Base-by-base conservation (phyloP, 75 land plant species). In the Picea glauca region DNA sequence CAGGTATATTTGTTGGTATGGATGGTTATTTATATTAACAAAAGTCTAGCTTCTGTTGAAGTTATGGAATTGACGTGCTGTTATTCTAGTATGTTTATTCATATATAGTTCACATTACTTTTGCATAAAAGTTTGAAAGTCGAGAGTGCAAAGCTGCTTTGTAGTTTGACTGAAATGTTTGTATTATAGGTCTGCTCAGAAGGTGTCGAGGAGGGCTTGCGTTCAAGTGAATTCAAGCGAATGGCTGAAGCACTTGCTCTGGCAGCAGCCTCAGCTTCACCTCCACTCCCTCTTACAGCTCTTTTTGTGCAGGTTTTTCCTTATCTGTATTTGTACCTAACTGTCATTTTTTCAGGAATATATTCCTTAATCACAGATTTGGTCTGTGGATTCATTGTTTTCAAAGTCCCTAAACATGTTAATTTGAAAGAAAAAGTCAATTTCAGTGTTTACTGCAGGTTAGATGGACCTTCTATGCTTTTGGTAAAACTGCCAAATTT, bases 291-390 rank as follows among this genome's bases (percentile, higher is more conserved):
- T 43, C 83, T 98, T 3, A 91, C 94, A 58, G 82, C 91, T 54
- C 80, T 98, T 74, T 84, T 95, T 30, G 84, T 98, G 60, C 99
- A 98, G 93, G 99, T 93, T 46, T 46, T 46, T 46, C 54, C 54
- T 46, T 46, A 7, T 46, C 54, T 46, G 54, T 46, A 7, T 46
- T 46, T 46, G 0, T 7, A 46, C 7, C 9, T 7, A 46, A 46
- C 54, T 46, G 54, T 7, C 54, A 46, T 46, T 46, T 46, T 46
- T 46, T 46, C 54, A 46, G 8, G 54, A 46, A 7, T 0, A 46
- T 46, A 46, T 46, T 46, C 54, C 54, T 46, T 46, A 7, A 46
- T 46, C 54, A 46, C 54, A 46, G 54, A 6, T 46, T 46, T 46
- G 54, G 54, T 8, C 54, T 46, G 8, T 46, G 9, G 54, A 46